Conservation (phyloP, 805 yeast species). For the Yamadazyma sp. region DNA sequence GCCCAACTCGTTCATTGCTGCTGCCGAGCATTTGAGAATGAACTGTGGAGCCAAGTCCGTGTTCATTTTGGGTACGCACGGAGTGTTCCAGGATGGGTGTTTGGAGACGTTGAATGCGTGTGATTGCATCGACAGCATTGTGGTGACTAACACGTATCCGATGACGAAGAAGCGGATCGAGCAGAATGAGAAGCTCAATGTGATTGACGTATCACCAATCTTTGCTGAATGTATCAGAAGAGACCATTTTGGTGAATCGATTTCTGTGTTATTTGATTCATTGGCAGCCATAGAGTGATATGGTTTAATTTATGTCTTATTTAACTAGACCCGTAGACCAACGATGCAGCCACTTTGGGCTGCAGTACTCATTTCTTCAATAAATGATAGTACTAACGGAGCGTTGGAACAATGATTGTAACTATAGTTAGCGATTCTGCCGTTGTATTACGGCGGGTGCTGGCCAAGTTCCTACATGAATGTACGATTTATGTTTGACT, state of each 20-base stretch:
- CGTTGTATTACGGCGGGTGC: not conserved
- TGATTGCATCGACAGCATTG: slow-evolving; percentile 83
- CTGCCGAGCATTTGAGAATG: slow-evolving; percentile 94
- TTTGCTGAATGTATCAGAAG: slow-evolving; percentile 98
- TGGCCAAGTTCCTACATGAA: not conserved
- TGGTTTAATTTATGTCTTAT: slow-evolving; percentile 6
- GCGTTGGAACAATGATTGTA: slow-evolving; percentile 48
- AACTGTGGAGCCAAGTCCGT: slow-evolving; percentile 96
- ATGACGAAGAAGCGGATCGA: slow-evolving; percentile 61
- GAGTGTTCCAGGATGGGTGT: slow-evolving; percentile 86
- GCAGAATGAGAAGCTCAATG: slow-evolving; percentile 67
- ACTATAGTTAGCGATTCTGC: not conserved
- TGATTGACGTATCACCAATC: slow-evolving; percentile 91
- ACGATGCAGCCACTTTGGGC: slow-evolving; percentile 53
- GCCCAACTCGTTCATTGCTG: slow-evolving; percentile 90
- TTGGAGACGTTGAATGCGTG: slow-evolving; percentile 75
- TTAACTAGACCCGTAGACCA: slow-evolving; percentile 28
- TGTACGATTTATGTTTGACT: no score
- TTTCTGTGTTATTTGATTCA: slow-evolving; percentile 88
- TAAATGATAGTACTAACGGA: slow-evolving; percentile 51
- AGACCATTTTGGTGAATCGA: slow-evolving; percentile 97
- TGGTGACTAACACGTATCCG: slow-evolving; percentile 96
- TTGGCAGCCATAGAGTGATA: slow-evolving; percentile 54
- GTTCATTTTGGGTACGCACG: slow-evolving; percentile 92
- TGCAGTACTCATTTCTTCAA: slow-evolving; percentile 45